These are phyloP conservation scores for Dendrobium officinale DNA, from an alignment of 106 monocot species.

Conservation along the genomic window DNA sequence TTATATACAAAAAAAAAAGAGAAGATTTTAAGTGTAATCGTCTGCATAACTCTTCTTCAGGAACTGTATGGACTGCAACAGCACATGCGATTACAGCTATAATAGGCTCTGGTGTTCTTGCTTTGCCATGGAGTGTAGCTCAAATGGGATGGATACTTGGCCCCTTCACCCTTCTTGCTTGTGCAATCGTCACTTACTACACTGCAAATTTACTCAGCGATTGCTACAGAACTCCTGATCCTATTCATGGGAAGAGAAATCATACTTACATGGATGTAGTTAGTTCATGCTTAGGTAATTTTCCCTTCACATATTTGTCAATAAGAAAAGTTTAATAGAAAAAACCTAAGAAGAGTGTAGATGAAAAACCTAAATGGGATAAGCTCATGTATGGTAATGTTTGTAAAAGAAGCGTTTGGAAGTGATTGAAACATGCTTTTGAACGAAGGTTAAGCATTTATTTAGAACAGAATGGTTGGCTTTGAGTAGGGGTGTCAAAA, in stretches of 20 bases:
- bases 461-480: no score
- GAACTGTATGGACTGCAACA: conserved; percentile 71
- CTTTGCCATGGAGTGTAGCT: conserved; percentile 82
- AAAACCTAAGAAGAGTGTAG: no score
- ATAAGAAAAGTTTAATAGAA: no score
- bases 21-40: no score
- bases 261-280: conserved; percentile 78
- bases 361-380: no score
- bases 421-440: no score
- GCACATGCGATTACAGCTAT: conserved; percentile 65
- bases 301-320: background rate
- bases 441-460: no score
- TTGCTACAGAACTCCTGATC: conserved; percentile 66
- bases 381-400: no score
- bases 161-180: conserved; percentile 39
- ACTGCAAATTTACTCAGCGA: conserved; percentile 59
- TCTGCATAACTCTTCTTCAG: conserved; percentile 14
- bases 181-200: conserved; percentile 51
- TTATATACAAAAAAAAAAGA: no score
- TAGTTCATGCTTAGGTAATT: conserved; percentile 52
- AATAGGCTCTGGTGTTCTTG: conserved; percentile 64
- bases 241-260: conserved; percentile 60
- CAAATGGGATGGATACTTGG: conserved; percentile 80
- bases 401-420: no score
- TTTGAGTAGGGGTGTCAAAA: no score